Evolutionary conservation across 2,329 filamentous ascomycete species (phyloP).

Genomic region (Calonectria naviculata): DNA sequence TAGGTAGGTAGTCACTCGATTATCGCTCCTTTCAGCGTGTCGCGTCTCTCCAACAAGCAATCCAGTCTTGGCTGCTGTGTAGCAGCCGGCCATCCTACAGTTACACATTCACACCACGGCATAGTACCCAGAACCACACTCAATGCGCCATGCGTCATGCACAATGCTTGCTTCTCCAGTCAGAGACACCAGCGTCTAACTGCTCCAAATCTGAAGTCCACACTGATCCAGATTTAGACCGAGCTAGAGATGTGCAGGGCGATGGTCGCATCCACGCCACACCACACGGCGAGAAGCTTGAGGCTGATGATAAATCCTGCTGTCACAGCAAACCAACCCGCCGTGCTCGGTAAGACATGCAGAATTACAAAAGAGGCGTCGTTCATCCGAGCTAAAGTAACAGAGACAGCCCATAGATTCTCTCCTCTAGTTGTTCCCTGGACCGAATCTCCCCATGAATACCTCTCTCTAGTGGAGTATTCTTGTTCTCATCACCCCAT

Average conservation of each 20-base stretch:
- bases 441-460: not conserved
- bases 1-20: not conserved
- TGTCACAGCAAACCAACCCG: not conserved
- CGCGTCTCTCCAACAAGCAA: not conserved
- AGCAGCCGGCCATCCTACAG: not conserved
- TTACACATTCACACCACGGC: slow-evolving; percentile 4
- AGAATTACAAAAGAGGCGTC: slow-evolving; percentile 1
- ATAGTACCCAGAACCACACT: not conserved
- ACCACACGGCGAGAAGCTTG: not conserved
- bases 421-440: not conserved
- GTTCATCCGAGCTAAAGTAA: not conserved
- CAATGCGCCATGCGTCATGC: not conserved
- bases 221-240: not conserved
- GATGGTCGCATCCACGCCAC: not conserved
- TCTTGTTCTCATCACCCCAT: slow-evolving; percentile 14
- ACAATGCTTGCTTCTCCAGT: not conserved
- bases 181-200: not conserved
- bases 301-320: not conserved
- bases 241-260: not conserved
- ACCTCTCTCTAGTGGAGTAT: not conserved
- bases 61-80: not conserved
- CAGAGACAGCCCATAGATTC: too few species aligned
- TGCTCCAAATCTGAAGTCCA: not conserved
- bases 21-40: not conserved
- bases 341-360: not conserved